Percentiles rank a stretch among this genome's conserved stretches.
phyloP scores from a whole-genome alignment of 371 early-diverging fungal species.

The Mortierella sp. region DNA sequence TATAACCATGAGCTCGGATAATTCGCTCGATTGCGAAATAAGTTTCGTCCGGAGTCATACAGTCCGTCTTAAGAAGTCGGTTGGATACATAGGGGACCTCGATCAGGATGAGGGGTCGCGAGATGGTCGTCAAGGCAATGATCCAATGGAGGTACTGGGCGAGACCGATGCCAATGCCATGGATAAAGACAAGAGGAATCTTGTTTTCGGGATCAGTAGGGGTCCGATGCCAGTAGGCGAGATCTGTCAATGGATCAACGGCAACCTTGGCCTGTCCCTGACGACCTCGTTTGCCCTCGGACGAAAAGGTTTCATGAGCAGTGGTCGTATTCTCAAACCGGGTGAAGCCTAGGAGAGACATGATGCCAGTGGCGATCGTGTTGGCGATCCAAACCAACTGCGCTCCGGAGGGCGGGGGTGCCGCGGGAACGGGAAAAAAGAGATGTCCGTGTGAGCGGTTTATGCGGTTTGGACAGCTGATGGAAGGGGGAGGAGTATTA shows the following conservation, averaged over 20 bases:
- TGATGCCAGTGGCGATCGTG: slow-evolving; percentile 11
- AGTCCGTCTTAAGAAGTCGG: slow-evolving; percentile 61
- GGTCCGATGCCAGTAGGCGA: slow-evolving; percentile 64
- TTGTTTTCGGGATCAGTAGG: slow-evolving; percentile 54
- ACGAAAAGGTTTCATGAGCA: no score
- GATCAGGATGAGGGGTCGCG: slow-evolving; percentile 71
- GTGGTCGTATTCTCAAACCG: slow-evolving; percentile 20
- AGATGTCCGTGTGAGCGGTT: no score
- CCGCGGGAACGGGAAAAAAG: neutral
- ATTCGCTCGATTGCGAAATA: slow-evolving; percentile 69
- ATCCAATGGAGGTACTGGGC: slow-evolving; percentile 68
- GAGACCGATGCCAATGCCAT: slow-evolving; percentile 78
- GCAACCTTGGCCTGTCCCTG: neutral
- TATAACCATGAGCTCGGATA: slow-evolving; percentile 62
- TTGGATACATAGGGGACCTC: slow-evolving; percentile 78
- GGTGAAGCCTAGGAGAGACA: slow-evolving; percentile 25
- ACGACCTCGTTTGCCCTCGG: no score
- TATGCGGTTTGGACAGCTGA: no score
- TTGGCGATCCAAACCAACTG: slow-evolving; percentile 27
- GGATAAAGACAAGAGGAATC: slow-evolving; percentile 74
- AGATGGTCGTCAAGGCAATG: slow-evolving; percentile 50
- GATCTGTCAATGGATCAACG: slow-evolving; percentile 8
- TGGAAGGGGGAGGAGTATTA: no score
- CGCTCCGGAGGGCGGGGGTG: no score
- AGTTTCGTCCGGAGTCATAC: slow-evolving; percentile 70